Percentiles rank a stretch among this genome's conserved stretches.
Evolutionary conservation across 768 basidiomycete genomes (phyloP).

Genomic region (Calocybe gangraenosa): DNA sequence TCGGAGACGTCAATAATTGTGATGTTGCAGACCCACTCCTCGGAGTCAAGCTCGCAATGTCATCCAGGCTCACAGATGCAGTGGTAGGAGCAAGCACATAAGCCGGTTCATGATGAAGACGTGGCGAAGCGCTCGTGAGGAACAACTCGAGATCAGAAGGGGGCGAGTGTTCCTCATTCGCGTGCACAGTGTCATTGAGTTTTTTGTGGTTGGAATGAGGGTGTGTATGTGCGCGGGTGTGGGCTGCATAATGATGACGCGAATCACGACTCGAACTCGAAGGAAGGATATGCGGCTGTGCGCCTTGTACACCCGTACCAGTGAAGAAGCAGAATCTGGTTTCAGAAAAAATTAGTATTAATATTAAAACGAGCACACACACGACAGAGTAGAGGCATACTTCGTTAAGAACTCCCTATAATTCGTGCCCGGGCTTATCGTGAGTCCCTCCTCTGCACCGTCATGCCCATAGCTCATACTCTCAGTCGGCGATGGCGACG

Average conservation of each 20-base stretch:
- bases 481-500: background rate
- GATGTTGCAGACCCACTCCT: conserved; percentile 25
- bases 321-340: conserved; percentile 80
- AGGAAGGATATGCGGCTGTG: background rate
- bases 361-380: background rate
- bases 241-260: background rate
- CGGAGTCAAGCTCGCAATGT: conserved; percentile 4
- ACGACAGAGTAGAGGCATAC: background rate
- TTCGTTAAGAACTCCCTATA: conserved; percentile 4
- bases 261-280: background rate
- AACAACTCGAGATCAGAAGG: background rate
- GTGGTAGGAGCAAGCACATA: conserved; percentile 28
- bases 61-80: conserved; percentile 23
- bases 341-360: conserved; percentile 3
- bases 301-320: conserved; percentile 34
- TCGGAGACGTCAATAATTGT: background rate
- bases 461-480: background rate
- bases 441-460: background rate
- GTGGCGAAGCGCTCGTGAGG: conserved; percentile 18
- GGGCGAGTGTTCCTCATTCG: background rate
- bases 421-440: background rate
- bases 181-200: conserved; percentile 1
- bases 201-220: background rate
- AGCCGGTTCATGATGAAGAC: conserved; percentile 48
- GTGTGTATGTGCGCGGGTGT: background rate